A percentile compares a stretch with the other conserved stretches of the same genome.
phyloP scores from a whole-genome alignment of 2,329 filamentous ascomycete genomes.

The Exserohilum rostratum region DNA sequence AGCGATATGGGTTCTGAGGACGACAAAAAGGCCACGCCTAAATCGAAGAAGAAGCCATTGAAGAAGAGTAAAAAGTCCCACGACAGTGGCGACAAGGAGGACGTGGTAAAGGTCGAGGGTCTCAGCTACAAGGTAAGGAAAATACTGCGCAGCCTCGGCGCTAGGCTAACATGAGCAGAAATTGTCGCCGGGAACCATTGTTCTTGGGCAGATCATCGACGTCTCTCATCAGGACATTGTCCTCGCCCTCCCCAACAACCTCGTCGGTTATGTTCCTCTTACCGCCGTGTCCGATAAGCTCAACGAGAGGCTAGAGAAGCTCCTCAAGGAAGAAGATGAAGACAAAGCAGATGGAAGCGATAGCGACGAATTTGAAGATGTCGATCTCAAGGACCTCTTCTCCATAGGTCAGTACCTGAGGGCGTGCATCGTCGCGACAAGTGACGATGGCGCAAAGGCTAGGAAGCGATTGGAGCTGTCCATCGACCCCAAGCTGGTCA shows the following conservation, averaged over 20 bases:
- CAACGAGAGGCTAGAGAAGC: constrained; percentile 73
- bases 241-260: constrained; percentile 88
- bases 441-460: constrained; percentile 69
- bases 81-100: constrained; percentile 52
- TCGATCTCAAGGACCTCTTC: constrained; percentile 79
- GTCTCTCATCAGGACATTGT: constrained; percentile 81
- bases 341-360: constrained; percentile 63
- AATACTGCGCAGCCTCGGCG: background rate
- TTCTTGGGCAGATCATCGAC: constrained; percentile 83
- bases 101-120: constrained; percentile 75
- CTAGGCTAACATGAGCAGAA: constrained; percentile 60
- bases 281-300: constrained; percentile 87
- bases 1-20: constrained; percentile 52
- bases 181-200: constrained; percentile 80
- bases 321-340: constrained; percentile 66
- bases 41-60: constrained; percentile 60
- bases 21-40: constrained; percentile 49
- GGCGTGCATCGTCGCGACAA: constrained; percentile 79
- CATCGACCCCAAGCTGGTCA: constrained; percentile 77
- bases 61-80: constrained; percentile 51
- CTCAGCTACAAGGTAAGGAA: constrained; percentile 83
- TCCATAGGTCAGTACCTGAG: constrained; percentile 85
- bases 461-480: constrained; percentile 89
- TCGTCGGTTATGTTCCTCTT: constrained; percentile 86
- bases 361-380: constrained; percentile 56